Conservation (phyloP, 345 rosid species). For the Odontarrhena argentea region DNA sequence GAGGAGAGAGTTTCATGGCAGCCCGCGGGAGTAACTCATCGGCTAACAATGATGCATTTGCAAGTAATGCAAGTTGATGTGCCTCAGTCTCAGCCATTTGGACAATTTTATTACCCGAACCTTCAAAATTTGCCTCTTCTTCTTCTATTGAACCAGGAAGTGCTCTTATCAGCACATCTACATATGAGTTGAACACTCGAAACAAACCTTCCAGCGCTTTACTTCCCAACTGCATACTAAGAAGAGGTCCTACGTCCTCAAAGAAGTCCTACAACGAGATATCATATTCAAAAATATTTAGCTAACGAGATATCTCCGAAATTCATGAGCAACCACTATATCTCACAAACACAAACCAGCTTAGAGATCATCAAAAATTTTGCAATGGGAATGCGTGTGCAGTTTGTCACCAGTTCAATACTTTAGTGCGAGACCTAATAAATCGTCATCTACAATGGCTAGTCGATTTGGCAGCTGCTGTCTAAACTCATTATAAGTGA, state of each 20-base stretch:
- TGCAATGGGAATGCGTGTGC: background rate
- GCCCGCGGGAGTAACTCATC: conserved; percentile 99
- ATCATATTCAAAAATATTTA: conserved; percentile 12
- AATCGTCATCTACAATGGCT: conserved; percentile 12
- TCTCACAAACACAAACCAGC: conserved; percentile 6
- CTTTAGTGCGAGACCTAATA: conserved; percentile 17
- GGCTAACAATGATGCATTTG: conserved; percentile 94
- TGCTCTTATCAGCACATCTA: conserved; percentile 85
- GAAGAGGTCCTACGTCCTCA: conserved; percentile 96
- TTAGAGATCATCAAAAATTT: background rate
- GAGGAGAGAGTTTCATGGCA: conserved; percentile 86
- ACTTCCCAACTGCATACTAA: conserved; percentile 98
- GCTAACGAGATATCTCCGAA: conserved; percentile 28
- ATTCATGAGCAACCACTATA: background rate
- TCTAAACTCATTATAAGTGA: conserved; percentile 1
- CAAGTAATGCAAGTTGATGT: conserved; percentile 94
- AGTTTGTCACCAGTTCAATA: conserved; percentile 10
- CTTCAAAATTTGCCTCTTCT: conserved; percentile 86
- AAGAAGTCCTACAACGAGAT: conserved; percentile 73
- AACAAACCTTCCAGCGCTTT: conserved; percentile 91
- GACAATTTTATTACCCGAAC: conserved; percentile 77
- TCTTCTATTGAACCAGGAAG: conserved; percentile 97
- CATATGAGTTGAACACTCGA: conserved; percentile 88
- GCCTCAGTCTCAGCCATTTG: conserved; percentile 93
- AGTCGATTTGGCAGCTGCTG: conserved; percentile 16